These are phyloP conservation scores for Colletotrichum tanaceti DNA, from an alignment of 2,329 filamentous ascomycete genomes.

Conservation along the genomic window DNA sequence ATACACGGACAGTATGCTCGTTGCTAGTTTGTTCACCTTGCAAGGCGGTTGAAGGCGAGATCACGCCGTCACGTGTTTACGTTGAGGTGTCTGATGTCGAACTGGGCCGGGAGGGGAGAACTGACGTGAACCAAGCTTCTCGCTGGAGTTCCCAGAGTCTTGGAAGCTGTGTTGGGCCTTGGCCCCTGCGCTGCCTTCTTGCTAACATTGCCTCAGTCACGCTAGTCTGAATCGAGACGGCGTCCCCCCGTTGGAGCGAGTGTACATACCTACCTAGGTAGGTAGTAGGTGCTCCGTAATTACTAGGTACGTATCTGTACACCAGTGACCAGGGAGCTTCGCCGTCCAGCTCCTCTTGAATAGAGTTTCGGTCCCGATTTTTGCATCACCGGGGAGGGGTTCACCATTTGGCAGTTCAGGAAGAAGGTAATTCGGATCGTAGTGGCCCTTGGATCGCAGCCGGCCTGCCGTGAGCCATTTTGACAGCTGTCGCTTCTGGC, in stretches of 20 bases:
- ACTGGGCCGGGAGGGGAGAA: neutral
- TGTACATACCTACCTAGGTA: no score
- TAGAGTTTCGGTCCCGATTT: slow-evolving; percentile 10
- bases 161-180: neutral
- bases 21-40: no score
- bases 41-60: neutral
- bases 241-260: no score
- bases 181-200: neutral
- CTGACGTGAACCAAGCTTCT: slow-evolving; percentile 25
- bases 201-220: neutral
- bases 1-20: no score
- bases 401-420: slow-evolving; percentile 3
- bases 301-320: no score
- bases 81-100: neutral
- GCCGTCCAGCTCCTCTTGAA: slow-evolving; percentile 3
- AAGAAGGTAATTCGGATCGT: slow-evolving; percentile 19
- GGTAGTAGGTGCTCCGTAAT: no score
- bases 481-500: neutral
- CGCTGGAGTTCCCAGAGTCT: neutral
- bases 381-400: neutral
- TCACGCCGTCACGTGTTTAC: slow-evolving; percentile 21
- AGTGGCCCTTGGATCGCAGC: neutral
- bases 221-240: neutral
- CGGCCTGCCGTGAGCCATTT: neutral
- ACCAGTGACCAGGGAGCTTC: neutral